phyloP scores from a whole-genome alignment of 768 basidiomycete genomes.

The Terana coerulea region DNA sequence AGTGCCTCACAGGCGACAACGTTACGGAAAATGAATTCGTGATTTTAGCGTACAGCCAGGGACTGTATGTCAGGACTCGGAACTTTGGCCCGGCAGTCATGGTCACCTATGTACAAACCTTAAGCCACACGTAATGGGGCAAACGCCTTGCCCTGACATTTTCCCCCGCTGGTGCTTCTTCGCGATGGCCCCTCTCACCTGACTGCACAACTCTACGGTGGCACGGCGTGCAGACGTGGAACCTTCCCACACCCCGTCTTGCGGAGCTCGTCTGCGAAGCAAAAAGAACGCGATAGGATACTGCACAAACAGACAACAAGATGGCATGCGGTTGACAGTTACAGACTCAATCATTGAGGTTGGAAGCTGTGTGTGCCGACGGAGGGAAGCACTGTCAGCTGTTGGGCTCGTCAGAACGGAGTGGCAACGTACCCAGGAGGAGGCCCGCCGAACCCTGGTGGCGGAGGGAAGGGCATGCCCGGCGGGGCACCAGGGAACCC shows the following conservation, averaged over 20 bases:
- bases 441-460: constrained; percentile 76
- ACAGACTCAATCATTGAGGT: constrained; percentile 8
- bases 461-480: constrained; percentile 76
- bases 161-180: constrained; percentile 9
- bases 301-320: constrained; percentile 9
- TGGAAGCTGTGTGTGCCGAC: constrained; percentile 10
- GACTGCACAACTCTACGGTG: not conserved
- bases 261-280: not conserved
- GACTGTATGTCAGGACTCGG: constrained; percentile 1
- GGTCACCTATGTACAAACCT: constrained; percentile 11
- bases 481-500: constrained; percentile 62
- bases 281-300: not conserved
- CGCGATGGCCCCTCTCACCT: constrained; percentile 3
- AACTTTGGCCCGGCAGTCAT: constrained; percentile 1
- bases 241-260: constrained; percentile 3
- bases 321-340: constrained; percentile 3
- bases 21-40: not conserved
- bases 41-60: not conserved
- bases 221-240: not conserved
- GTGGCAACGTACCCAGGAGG: constrained; percentile 69
- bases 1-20: no score
- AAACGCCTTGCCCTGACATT: constrained; percentile 8
- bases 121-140: not conserved
- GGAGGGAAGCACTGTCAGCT: not conserved
- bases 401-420: not conserved